Percentiles rank a stretch among this genome's conserved stretches.
phyloP scores from a whole-genome alignment of 1,284 basidiomycete species.

The Phlebopus sp. region DNA sequence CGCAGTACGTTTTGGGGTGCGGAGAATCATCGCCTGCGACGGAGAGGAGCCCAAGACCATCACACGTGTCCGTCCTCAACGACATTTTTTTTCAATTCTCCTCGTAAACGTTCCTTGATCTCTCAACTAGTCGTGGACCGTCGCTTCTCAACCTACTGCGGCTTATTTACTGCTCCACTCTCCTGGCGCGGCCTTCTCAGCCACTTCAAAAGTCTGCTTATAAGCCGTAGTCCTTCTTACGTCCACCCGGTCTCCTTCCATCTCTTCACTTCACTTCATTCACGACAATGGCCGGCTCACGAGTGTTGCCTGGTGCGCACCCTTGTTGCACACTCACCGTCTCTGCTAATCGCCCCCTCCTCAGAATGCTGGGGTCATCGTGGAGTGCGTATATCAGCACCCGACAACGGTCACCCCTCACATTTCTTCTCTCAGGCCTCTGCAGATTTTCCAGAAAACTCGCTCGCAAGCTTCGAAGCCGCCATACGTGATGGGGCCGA shows the following conservation, averaged over 20 bases:
- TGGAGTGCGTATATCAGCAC: conserved; percentile 59
- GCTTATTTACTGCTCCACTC: background rate
- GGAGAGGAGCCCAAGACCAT: background rate
- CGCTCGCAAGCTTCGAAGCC: conserved; percentile 87
- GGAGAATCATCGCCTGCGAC: background rate
- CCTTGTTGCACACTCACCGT: background rate
- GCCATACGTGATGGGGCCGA: conserved; percentile 93
- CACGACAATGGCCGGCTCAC: conserved; percentile 20
- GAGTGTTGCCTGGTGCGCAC: conserved; percentile 26
- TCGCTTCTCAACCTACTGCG: background rate
- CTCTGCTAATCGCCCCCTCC: background rate
- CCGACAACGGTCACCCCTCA: conserved; percentile 10
- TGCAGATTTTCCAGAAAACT: conserved; percentile 87
- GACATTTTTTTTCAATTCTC: conserved; percentile 4
- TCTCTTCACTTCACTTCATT: conserved; percentile 1
- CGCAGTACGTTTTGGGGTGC: conserved; percentile 1
- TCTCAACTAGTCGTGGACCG: no score
- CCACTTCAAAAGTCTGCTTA: conserved; percentile 25
- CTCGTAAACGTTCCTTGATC: conserved; percentile 7
- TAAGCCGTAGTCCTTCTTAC: conserved; percentile 12
- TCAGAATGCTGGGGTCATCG: conserved; percentile 92
- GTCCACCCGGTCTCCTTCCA: background rate
- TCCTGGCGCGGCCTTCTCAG: conserved; percentile 19
- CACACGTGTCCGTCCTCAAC: conserved; percentile 3
- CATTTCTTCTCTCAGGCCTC: conserved; percentile 60